These are phyloP conservation scores for Mycena amicta DNA, from an alignment of 768 basidiomycete genomes.

Conservation along the genomic window DNA sequence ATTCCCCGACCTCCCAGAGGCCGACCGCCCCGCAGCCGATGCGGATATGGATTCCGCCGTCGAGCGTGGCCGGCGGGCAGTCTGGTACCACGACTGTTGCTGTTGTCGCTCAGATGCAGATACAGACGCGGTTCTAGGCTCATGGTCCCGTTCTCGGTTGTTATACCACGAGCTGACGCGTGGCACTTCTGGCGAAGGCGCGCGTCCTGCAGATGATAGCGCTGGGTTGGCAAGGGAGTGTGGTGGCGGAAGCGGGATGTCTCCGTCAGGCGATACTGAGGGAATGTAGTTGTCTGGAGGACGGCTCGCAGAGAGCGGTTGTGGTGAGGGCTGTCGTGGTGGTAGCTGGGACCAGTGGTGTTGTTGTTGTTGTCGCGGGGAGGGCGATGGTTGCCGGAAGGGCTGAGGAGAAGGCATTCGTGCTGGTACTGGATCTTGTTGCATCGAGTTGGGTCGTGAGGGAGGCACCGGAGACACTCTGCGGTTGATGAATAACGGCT, in stretches of 20 bases:
- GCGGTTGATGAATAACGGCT: neutral
- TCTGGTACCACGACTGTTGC: constrained; percentile 15
- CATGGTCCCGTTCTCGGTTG: neutral
- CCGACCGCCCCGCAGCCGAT: constrained; percentile 7
- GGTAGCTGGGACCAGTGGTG: neutral
- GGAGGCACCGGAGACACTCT: neutral
- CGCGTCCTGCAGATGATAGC: neutral
- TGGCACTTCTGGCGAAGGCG: neutral
- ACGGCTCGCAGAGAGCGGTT: neutral
- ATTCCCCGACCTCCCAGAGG: neutral
- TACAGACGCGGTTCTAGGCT: neutral
- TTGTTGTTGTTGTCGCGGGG: constrained; percentile 1
- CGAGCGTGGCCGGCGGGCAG: constrained; percentile 16
- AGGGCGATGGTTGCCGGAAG: neutral
- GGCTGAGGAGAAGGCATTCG: constrained; percentile 4
- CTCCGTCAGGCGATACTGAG: constrained; percentile 7
- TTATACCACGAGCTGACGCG: neutral
- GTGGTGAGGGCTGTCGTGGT: neutral
- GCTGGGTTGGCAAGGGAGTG: constrained; percentile 15
- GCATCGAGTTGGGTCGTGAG: neutral
- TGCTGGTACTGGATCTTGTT: neutral
- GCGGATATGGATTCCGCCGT: constrained; percentile 16
- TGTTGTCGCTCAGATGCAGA: neutral
- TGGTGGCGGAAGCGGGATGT: constrained; percentile 22
- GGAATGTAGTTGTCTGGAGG: constrained; percentile 26